Evolutionary conservation across 495 filamentous ascomycete genomes (phyloP).

Genomic region (Podospora tetraspora): DNA sequence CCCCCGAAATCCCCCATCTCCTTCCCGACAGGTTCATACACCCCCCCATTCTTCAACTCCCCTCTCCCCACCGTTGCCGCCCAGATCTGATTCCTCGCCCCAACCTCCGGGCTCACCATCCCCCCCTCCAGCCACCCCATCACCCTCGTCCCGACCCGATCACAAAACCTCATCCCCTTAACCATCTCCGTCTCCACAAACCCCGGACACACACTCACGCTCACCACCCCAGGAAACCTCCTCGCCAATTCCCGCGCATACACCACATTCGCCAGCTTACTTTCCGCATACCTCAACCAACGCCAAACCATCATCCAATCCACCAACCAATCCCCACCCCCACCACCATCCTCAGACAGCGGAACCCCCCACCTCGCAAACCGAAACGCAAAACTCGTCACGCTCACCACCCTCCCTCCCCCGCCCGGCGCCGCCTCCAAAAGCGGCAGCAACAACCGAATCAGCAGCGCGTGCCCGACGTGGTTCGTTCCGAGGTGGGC

Average conservation of each 20-base stretch:
- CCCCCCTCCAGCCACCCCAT: constrained; percentile 19
- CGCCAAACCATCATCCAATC: constrained; percentile 8
- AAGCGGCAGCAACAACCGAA: constrained; percentile 53
- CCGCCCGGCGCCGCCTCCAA: constrained; percentile 43
- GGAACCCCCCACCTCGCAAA: constrained; percentile 36
- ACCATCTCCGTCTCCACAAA: constrained; percentile 54
- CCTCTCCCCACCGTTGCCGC: constrained; percentile 40
- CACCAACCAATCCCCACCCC: neutral
- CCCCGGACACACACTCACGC: constrained; percentile 58
- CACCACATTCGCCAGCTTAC: constrained; percentile 65
- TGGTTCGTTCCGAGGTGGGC: constrained; percentile 68
- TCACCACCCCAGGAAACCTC: constrained; percentile 46
- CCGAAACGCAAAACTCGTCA: constrained; percentile 11
- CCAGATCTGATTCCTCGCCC: constrained; percentile 58
- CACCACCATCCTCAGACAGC: constrained; percentile 27
- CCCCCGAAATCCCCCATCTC: constrained; percentile 6
- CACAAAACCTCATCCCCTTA: constrained; percentile 6
- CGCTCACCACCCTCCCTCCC: constrained; percentile 1
- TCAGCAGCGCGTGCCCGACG: constrained; percentile 61
- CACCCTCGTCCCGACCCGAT: constrained; percentile 14
- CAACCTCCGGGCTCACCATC: constrained; percentile 29
- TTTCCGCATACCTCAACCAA: constrained; percentile 54
- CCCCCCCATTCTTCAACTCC: constrained; percentile 33
- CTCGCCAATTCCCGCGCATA: constrained; percentile 53
- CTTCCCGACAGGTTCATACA: constrained; percentile 26